Conservation (phyloP, 352 stramenopile genomes). For the Pythium coloratum region DNA sequence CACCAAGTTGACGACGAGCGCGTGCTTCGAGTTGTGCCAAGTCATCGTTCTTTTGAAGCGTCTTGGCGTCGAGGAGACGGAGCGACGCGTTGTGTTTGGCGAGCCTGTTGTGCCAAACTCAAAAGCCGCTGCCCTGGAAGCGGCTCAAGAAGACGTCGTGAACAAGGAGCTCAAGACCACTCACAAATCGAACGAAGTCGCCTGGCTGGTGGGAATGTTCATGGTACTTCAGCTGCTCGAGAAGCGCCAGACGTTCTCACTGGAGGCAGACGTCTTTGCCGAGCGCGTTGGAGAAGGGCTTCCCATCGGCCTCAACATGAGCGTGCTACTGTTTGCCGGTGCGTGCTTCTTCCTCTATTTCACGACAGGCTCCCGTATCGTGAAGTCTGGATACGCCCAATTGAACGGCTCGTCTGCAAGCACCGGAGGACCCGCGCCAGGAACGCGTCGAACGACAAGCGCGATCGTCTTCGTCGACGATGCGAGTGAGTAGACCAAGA, state of each 20-base stretch:
- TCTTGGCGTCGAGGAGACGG: slow-evolving; percentile 49
- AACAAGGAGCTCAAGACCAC: slow-evolving; percentile 22
- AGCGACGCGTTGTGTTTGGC: slow-evolving; percentile 57
- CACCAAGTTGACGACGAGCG: slow-evolving; percentile 23
- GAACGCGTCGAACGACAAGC: slow-evolving; percentile 37
- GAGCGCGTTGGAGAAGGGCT: slow-evolving; percentile 68
- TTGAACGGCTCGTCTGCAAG: neutral
- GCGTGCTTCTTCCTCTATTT: slow-evolving; percentile 56
- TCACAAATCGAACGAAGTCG: slow-evolving; percentile 32
- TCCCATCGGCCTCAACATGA: slow-evolving; percentile 68
- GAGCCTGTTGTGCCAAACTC: slow-evolving; percentile 42
- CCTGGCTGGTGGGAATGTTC: slow-evolving; percentile 71
- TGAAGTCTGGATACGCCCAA: slow-evolving; percentile 26
- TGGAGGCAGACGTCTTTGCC: slow-evolving; percentile 63
- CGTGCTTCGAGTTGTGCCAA: slow-evolving; percentile 70
- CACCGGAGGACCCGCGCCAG: neutral
- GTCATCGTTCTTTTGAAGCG: slow-evolving; percentile 57
- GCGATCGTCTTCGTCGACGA: slow-evolving; percentile 74
- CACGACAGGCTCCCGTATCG: slow-evolving; percentile 30
- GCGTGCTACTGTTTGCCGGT: slow-evolving; percentile 52
- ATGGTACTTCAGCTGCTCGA: slow-evolving; percentile 66
- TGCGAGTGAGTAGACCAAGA: slow-evolving; percentile 51
- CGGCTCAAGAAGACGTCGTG: slow-evolving; percentile 13
- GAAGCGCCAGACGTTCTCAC: slow-evolving; percentile 47
- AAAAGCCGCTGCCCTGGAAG: slow-evolving; percentile 8